Conservation (phyloP, 768 basidiomycete genomes). For the Cyathus striatus region DNA sequence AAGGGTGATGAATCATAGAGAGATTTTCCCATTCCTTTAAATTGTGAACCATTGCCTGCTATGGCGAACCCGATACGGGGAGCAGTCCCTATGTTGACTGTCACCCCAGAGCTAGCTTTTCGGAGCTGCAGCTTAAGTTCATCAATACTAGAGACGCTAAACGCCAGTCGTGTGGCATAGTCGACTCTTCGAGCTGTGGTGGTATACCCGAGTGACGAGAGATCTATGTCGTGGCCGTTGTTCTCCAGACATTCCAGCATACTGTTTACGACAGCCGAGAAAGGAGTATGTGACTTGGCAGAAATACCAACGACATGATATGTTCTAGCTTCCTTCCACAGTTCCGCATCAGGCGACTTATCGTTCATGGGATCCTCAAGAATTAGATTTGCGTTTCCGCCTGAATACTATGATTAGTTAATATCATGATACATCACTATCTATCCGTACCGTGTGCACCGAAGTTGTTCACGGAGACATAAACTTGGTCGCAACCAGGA, state of each 20-base stretch:
- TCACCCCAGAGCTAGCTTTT: slow-evolving; percentile 18
- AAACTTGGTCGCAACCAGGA: background rate
- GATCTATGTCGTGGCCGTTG: slow-evolving; percentile 13
- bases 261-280: slow-evolving; percentile 39
- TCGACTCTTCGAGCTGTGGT: slow-evolving; percentile 60
- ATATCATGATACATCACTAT: background rate
- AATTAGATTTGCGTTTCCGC: background rate
- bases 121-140: slow-evolving; percentile 45
- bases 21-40: slow-evolving; percentile 54
- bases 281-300: slow-evolving; percentile 46
- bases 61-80: slow-evolving; percentile 58
- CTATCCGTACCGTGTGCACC: background rate
- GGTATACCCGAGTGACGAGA: slow-evolving; percentile 61
- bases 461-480: background rate
- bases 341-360: slow-evolving; percentile 64
- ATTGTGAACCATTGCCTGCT: slow-evolving; percentile 71
- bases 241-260: slow-evolving; percentile 42
- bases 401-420: background rate
- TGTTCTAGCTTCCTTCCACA: slow-evolving; percentile 45
- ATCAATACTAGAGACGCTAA: slow-evolving; percentile 33
- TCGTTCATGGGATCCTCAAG: slow-evolving; percentile 24
- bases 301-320: slow-evolving; percentile 46
- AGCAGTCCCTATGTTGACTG: slow-evolving; percentile 17
- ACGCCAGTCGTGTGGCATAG: slow-evolving; percentile 47
- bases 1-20: slow-evolving; percentile 46